Evolutionary conservation across 106 monocot genomes (phyloP), one percentile per base, ranked within the genome.

Genomic region (Posidonia australis): DNA sequence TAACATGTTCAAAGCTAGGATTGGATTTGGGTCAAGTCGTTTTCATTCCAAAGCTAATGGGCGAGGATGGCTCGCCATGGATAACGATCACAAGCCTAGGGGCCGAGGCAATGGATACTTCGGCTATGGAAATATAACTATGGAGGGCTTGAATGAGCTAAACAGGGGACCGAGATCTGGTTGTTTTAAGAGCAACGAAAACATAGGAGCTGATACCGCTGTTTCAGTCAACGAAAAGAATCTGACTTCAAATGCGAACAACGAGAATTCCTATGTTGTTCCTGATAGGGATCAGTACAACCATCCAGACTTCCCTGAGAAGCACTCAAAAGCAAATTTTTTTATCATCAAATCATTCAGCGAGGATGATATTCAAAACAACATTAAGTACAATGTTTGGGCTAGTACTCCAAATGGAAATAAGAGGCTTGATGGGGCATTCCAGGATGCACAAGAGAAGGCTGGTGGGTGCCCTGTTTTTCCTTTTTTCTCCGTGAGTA

Each of bases 301-400:
- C 51, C 31, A 42, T 42, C 62, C 19, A n/a, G 86, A 87, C 49
- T 87, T 92, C 42, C 67, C 78, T 18, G 82, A 75, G 17, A 76
- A 76, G 2, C 82, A 80, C 18, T 31, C 78, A 12, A 75, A 87
- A 56, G 92, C 92, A 0, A 92, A 84, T 46, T 91, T 86, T 59
- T 91, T 79, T 60, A 69, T 91, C 17, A 91, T 91, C 41, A 91
- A 91, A 62, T 92, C 87, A 19, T 92, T 87, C 73, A 87, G 92
- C 58, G 87, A 92, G 65, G 92, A 92, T 64, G 86, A 92, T 67
- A 49, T 91, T 60, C 91, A 91, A 64, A 83, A 86, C 62, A 84
- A 86, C 65, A 65, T 92, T 5, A 92, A 92, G 46, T 92, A 92
- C 30, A 75, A 44, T 70, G 82, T 92, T 69, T 92, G 92, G 92